phyloP scores from a whole-genome alignment of 2,329 filamentous ascomycete genomes.

The Aspergillus pseudoviridinutans region DNA sequence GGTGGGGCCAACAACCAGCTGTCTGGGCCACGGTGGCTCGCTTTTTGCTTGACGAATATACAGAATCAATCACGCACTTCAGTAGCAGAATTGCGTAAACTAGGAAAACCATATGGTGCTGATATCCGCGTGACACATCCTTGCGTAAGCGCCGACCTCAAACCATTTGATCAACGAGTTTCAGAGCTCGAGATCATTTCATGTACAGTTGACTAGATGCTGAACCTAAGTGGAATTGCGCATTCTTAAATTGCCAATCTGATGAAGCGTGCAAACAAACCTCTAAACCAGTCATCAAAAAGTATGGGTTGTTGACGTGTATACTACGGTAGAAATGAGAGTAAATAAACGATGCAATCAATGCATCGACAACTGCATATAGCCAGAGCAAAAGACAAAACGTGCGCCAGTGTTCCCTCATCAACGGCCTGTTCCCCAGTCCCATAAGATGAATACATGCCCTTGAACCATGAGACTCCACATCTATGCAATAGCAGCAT shows the following conservation, averaged over 20 bases:
- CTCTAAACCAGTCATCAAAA: constrained; percentile 23
- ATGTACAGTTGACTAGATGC: neutral
- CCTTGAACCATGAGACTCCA: constrained; percentile 5
- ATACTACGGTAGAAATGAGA: constrained; percentile 28
- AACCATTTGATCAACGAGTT: neutral
- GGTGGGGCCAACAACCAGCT: neutral
- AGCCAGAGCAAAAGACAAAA: constrained; percentile 16
- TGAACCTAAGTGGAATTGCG: neutral
- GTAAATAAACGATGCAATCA: constrained; percentile 18
- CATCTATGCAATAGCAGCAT: constrained; percentile 45
- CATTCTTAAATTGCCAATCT: constrained; percentile 36
- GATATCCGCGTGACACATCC: neutral
- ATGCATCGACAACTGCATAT: constrained; percentile 13
- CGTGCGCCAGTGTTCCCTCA: constrained; percentile 27
- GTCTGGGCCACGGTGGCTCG: neutral
- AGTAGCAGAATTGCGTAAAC: neutral
- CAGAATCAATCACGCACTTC: neutral
- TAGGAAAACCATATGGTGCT: neutral
- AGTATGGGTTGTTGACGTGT: constrained; percentile 19
- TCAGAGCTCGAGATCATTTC: neutral
- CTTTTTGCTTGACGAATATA: neutral
- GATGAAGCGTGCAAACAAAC: constrained; percentile 9
- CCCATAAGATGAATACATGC: constrained; percentile 4
- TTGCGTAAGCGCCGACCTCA: neutral
- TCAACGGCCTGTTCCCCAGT: constrained; percentile 19